Conservation (phyloP, 2,329 filamentous ascomycete genomes). For the Coniochaeta pulveracea region DNA sequence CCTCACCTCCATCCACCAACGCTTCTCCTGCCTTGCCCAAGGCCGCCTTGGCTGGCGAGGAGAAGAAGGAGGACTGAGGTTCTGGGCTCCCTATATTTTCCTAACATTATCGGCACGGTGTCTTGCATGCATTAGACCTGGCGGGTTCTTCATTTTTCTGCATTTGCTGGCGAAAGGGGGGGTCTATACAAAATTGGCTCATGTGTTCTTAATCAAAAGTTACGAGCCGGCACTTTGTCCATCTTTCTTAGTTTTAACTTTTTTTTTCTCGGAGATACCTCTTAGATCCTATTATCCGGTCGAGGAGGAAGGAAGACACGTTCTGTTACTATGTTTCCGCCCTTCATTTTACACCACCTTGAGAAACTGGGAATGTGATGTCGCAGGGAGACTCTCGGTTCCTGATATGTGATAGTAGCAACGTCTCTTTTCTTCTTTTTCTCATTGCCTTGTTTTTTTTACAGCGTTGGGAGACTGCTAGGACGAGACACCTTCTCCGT, state of each 20-base stretch:
- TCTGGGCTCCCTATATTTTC: constrained; percentile 15
- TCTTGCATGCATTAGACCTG: constrained; percentile 40
- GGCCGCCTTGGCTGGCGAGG: constrained; percentile 38
- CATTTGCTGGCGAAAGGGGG: constrained; percentile 25
- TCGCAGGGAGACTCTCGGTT: no score
- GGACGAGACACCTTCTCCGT: no score
- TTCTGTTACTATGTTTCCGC: no score
- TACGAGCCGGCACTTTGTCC: constrained; percentile 18
- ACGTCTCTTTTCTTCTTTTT: no score
- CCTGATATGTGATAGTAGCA: no score
- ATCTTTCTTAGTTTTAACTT: constrained; percentile 1
- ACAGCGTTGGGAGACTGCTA: no score
- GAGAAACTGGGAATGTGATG: no score
- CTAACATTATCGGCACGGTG: constrained; percentile 17
- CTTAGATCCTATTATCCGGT: no score
- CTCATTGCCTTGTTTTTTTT: no score
- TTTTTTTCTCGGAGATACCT: not conserved
- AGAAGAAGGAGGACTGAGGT: constrained; percentile 39
- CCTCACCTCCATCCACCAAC: constrained; percentile 59
- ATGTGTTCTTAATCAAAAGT: constrained; percentile 31
- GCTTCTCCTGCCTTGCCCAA: constrained; percentile 57
- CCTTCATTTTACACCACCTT: no score
- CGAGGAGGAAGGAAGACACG: no score
- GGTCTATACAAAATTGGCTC: constrained; percentile 32
- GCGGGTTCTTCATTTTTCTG: constrained; percentile 32